phyloP scores from a whole-genome alignment of 768 basidiomycete species.

The Hygrocybe punicea region DNA sequence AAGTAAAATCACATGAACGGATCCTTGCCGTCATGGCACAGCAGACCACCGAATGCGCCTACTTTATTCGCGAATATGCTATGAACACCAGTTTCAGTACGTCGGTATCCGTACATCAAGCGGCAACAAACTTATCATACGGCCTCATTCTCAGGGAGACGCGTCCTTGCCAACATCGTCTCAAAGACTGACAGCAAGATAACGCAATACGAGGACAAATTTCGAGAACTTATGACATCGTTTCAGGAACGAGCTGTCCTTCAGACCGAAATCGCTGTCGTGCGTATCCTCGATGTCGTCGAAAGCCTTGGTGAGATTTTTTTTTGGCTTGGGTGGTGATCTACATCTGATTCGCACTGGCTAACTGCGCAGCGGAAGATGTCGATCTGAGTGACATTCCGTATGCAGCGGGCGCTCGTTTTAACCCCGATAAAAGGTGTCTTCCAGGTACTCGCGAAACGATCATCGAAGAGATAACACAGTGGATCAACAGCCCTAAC shows the following conservation, averaged over 20 bases:
- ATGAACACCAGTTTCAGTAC: slow-evolving; percentile 19
- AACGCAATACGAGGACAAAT: slow-evolving; percentile 4
- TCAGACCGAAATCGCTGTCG: slow-evolving; percentile 4
- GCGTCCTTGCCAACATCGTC: neutral
- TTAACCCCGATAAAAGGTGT: slow-evolving; percentile 12
- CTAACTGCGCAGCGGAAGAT: neutral
- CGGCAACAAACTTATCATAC: neutral
- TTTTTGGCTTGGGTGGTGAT: no score
- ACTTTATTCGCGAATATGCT: slow-evolving; percentile 28
- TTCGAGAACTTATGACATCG: neutral
- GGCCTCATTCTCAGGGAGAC: neutral
- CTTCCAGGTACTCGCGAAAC: slow-evolving; percentile 20
- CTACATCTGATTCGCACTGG: neutral
- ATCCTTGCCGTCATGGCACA: slow-evolving; percentile 17
- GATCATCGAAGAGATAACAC: slow-evolving; percentile 22
- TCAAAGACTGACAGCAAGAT: neutral
- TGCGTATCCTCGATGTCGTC: slow-evolving; percentile 1
- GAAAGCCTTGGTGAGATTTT: neutral
- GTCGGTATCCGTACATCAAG: neutral
- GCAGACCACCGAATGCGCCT: slow-evolving; percentile 29
- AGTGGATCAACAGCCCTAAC: slow-evolving; percentile 18
- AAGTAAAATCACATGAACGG: slow-evolving; percentile 13
- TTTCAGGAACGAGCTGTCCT: slow-evolving; percentile 3
- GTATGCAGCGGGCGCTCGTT: slow-evolving; percentile 2
- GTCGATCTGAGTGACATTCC: slow-evolving; percentile 1